Evolutionary conservation across 352 stramenopile genomes (phyloP).

Genomic region (Albugo laibachii): DNA sequence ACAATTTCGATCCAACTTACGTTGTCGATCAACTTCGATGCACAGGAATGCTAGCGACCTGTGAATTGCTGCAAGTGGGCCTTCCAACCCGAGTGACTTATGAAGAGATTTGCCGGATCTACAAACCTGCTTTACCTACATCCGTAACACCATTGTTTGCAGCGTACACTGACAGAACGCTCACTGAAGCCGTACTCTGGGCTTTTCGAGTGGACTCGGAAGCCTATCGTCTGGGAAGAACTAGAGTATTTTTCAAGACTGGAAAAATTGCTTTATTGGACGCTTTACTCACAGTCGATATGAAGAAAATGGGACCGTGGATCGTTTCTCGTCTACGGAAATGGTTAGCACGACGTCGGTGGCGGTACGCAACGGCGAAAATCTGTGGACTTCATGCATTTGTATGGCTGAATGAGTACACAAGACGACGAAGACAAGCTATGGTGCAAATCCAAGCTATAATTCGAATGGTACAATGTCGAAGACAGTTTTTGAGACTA

Average conservation of each 20-base stretch:
- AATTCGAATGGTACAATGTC: conserved; percentile 73
- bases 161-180: conserved; percentile 67
- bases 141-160: conserved; percentile 62
- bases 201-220: conserved; percentile 76
- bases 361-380: conserved; percentile 71
- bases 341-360: conserved; percentile 67
- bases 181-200: conserved; percentile 79
- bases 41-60: conserved; percentile 79
- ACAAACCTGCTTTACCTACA: conserved; percentile 57
- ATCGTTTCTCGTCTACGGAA: conserved; percentile 70
- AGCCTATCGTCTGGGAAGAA: conserved; percentile 73
- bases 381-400: conserved; percentile 67
- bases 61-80: conserved; percentile 81
- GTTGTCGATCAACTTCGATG: conserved; percentile 81
- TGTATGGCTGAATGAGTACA: conserved; percentile 59
- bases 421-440: conserved; percentile 43
- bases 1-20: conserved; percentile 75
- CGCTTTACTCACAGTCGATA: conserved; percentile 74
- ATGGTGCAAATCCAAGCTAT: conserved; percentile 71
- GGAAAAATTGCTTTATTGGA: conserved; percentile 80
- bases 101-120: conserved; percentile 76
- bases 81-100: conserved; percentile 79
- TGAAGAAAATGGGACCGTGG: conserved; percentile 80
- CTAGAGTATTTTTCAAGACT: conserved; percentile 85
- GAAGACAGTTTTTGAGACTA: conserved; percentile 55